Percentiles rank a stretch among this genome's conserved stretches.
Evolutionary conservation across 1,284 basidiomycete genomes (phyloP).

Genomic region (Cutaneotrichosporon cutaneum): DNA sequence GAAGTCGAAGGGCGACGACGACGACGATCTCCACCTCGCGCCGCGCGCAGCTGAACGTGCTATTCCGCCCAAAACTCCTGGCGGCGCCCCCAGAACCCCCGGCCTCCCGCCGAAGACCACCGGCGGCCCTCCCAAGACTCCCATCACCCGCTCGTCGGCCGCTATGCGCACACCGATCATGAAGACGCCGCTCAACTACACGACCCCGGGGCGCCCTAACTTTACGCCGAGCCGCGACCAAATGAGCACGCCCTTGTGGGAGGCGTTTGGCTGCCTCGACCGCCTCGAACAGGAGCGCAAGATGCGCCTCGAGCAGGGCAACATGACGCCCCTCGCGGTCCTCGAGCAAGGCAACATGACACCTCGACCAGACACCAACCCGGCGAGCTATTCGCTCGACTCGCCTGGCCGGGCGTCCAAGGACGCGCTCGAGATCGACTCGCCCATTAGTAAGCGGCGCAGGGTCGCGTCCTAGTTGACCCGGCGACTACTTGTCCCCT

Average conservation of each 20-base stretch:
- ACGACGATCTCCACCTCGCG: conserved; percentile 14
- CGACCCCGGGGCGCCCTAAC: conserved; percentile 27
- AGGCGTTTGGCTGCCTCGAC: conserved; percentile 41
- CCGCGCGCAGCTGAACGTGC: conserved; percentile 18
- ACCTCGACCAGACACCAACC: conserved; percentile 30
- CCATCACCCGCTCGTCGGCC: conserved; percentile 46
- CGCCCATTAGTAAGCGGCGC: conserved; percentile 27
- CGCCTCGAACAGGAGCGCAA: conserved; percentile 35
- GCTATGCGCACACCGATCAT: conserved; percentile 33
- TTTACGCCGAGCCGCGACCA: conserved; percentile 14
- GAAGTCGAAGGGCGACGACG: conserved; percentile 13
- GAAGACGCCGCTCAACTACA: conserved; percentile 39
- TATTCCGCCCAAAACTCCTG: conserved; percentile 33
- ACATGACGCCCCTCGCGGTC: not conserved
- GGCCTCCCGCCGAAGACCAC: not conserved
- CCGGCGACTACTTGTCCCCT: not conserved
- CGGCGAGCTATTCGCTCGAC: conserved; percentile 36
- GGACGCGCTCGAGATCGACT: conserved; percentile 9
- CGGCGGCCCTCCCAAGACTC: conserved; percentile 26
- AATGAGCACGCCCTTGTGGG: conserved; percentile 48
- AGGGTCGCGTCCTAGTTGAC: conserved; percentile 13
- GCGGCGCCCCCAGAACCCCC: not conserved
- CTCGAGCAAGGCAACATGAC: not conserved
- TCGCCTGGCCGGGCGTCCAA: conserved; percentile 16
- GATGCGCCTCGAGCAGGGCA: conserved; percentile 26